Evolutionary conservation across 2,329 filamentous ascomycete genomes (phyloP).

Genomic region (Aphanocladium album): DNA sequence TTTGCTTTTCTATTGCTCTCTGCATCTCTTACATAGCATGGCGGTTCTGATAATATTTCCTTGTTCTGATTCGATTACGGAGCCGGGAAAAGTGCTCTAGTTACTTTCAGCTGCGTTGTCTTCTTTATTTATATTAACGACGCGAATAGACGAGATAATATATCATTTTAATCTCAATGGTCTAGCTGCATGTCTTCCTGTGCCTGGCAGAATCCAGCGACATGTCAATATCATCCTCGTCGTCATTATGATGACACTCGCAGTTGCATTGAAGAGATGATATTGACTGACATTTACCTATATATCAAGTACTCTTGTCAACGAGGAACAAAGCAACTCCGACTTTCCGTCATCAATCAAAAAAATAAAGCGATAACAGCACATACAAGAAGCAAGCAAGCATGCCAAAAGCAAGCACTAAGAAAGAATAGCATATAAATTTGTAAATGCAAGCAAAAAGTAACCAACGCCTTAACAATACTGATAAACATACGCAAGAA

Average conservation of each 20-base stretch:
- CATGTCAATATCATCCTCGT: no score
- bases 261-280: no score
- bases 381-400: neutral
- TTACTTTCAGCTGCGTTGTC: neutral
- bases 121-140: neutral
- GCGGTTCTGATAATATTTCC: neutral
- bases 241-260: no score
- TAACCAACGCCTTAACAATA: neutral
- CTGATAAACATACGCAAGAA: neutral
- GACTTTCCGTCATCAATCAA: no score
- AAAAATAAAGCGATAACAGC: no score
- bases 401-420: neutral
- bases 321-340: no score
- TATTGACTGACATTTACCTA: no score
- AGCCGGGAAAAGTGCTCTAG: neutral
- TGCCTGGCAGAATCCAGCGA: no score
- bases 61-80: neutral
- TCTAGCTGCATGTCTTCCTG: no score
- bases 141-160: neutral
- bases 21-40: conserved; percentile 2
- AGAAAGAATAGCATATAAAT: neutral
- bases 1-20: neutral
- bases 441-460: conserved; percentile 8
- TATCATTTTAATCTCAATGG: neutral
- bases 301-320: no score